Conservation (phyloP, 495 filamentous ascomycete species). For the Penicillium simplicissimum region DNA sequence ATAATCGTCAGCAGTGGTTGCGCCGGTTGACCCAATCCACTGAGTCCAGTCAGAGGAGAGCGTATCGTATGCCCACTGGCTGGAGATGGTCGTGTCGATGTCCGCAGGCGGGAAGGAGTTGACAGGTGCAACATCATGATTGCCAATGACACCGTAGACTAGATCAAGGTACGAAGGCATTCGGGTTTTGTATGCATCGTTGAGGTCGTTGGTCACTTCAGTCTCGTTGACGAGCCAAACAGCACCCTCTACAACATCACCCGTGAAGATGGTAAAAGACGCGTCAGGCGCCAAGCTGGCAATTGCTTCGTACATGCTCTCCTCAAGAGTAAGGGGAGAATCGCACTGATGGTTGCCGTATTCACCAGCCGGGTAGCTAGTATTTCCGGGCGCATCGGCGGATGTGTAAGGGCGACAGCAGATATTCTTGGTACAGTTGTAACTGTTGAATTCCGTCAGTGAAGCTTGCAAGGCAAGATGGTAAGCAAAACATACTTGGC, state of each 20-base stretch:
- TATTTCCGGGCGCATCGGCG: slow-evolving; percentile 44
- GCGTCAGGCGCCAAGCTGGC: slow-evolving; percentile 21
- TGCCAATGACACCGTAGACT: slow-evolving; percentile 53
- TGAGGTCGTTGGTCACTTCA: slow-evolving; percentile 44
- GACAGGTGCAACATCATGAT: slow-evolving; percentile 56
- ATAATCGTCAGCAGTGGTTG: slow-evolving; percentile 38
- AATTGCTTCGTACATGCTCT: slow-evolving; percentile 55
- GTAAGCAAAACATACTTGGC: slow-evolving; percentile 27
- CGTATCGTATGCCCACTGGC: slow-evolving; percentile 54
- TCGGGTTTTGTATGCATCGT: slow-evolving; percentile 39
- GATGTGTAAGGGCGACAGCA: slow-evolving; percentile 55
- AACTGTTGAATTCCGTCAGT: slow-evolving; percentile 12
- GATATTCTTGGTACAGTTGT: slow-evolving; percentile 55
- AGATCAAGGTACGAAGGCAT: slow-evolving; percentile 34
- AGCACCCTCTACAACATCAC: slow-evolving; percentile 30
- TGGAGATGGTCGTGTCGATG: slow-evolving; percentile 35
- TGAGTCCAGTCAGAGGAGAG: slow-evolving; percentile 46
- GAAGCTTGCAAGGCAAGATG: not conserved
- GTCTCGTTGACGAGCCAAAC: slow-evolving; percentile 33
- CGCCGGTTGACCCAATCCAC: slow-evolving; percentile 47
- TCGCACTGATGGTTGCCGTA: slow-evolving; percentile 54
- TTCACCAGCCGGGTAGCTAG: slow-evolving; percentile 42
- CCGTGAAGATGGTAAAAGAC: slow-evolving; percentile 29
- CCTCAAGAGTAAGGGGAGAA: slow-evolving; percentile 49
- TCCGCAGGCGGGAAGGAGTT: slow-evolving; percentile 49